These are phyloP conservation scores for Cadophora sp. DNA, from an alignment of 2,329 filamentous ascomycete species.

Conservation along the genomic window DNA sequence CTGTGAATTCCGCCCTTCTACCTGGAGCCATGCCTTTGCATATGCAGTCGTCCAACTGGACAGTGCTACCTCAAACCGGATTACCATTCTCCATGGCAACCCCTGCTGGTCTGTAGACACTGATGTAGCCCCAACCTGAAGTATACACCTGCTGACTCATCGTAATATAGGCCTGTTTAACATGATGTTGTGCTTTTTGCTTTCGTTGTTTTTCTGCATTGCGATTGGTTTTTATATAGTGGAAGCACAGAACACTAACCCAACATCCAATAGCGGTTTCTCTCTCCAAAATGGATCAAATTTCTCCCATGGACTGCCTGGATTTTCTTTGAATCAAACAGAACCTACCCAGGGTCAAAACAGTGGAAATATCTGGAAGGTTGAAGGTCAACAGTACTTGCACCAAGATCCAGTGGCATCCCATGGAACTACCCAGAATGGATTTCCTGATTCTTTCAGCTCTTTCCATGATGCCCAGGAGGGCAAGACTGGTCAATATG, in stretches of 20 bases:
- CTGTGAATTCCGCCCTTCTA: not conserved
- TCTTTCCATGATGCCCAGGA: constrained; percentile 37
- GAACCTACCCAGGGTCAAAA: constrained; percentile 44
- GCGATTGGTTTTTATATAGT: constrained; percentile 32
- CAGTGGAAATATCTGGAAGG: constrained; percentile 44
- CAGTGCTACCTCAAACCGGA: constrained; percentile 14
- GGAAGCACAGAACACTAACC: constrained; percentile 46
- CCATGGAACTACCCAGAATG: constrained; percentile 39
- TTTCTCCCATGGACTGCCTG: constrained; percentile 39
- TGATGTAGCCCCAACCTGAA: constrained; percentile 2
- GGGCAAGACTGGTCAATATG: constrained; percentile 31
- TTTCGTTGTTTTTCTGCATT: constrained; percentile 31
- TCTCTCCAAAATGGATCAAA: constrained; percentile 35
- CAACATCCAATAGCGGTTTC: constrained; percentile 42
- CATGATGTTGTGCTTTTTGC: constrained; percentile 31
- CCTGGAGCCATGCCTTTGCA: not conserved
- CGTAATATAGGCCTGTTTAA: constrained; percentile 27
- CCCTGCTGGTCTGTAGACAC: constrained; percentile 36
- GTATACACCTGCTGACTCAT: constrained; percentile 18
- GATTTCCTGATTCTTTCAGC: constrained; percentile 41
- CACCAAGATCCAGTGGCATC: constrained; percentile 37
- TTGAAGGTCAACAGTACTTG: constrained; percentile 46
- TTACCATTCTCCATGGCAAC: not conserved
- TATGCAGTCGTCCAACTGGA: not conserved
- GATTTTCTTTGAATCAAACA: constrained; percentile 45